Conservation (phyloP, 768 basidiomycete species). For the Pleurotus ostreatus region DNA sequence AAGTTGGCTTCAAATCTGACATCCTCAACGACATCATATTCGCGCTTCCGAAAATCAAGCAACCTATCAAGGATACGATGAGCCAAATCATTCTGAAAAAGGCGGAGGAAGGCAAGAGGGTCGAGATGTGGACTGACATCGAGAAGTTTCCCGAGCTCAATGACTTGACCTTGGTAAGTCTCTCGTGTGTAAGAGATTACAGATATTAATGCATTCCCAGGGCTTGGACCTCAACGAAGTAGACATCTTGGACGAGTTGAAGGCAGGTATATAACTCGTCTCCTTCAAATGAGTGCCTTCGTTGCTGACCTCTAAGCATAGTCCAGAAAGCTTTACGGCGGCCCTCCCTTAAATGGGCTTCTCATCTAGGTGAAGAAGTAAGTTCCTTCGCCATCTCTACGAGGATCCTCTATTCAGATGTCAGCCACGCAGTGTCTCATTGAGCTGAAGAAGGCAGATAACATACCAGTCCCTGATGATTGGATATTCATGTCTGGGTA, state of each 20-base stretch:
- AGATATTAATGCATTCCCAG: slow-evolving; percentile 31
- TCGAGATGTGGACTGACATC: slow-evolving; percentile 59
- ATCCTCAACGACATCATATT: slow-evolving; percentile 70
- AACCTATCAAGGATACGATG: slow-evolving; percentile 50
- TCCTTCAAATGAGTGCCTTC: not conserved
- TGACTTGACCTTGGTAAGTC: slow-evolving; percentile 54
- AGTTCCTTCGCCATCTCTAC: slow-evolving; percentile 7
- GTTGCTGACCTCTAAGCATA: slow-evolving; percentile 20
- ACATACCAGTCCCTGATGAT: slow-evolving; percentile 44
- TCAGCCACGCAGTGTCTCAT: slow-evolving; percentile 81
- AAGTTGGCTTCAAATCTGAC: slow-evolving; percentile 57
- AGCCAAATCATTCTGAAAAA: slow-evolving; percentile 52
- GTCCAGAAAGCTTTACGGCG: slow-evolving; percentile 71
- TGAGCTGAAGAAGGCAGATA: slow-evolving; percentile 61
- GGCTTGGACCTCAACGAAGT: slow-evolving; percentile 62
- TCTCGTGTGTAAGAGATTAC: not conserved
- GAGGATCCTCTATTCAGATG: too few relatives aligned
- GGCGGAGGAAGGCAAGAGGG: slow-evolving; percentile 66
- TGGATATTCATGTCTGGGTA: slow-evolving; percentile 74
- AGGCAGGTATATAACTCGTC: slow-evolving; percentile 37
- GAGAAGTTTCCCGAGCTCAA: slow-evolving; percentile 45
- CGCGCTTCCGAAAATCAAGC: slow-evolving; percentile 62
- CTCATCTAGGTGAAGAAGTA: slow-evolving; percentile 69
- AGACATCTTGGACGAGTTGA: slow-evolving; percentile 73
- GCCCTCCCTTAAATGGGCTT: slow-evolving; percentile 70